Percentiles rank a stretch among this genome's conserved stretches.
phyloP scores from a whole-genome alignment of 371 early-diverging fungal genomes.

The Fennellomyces sp. region DNA sequence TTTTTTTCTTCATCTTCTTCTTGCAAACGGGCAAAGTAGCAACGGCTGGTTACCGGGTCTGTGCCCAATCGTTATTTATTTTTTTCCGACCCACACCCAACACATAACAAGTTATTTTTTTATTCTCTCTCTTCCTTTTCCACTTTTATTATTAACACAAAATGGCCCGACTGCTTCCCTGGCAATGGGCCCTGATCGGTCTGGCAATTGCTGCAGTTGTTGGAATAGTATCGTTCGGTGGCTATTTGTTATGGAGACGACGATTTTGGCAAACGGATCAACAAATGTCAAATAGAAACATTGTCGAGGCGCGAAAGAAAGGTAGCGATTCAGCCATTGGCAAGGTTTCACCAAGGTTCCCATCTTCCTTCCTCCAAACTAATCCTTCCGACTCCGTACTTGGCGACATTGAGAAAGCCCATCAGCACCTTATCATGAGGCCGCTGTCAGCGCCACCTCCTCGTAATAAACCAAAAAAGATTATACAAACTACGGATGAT shows the following conservation, averaged over 20 bases:
- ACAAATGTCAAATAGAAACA: background rate
- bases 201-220: background rate
- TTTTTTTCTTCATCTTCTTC: too few relatives aligned
- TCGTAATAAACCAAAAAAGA: conserved; percentile 3
- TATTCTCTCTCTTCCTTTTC: background rate
- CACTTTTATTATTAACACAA: background rate
- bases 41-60: too few relatives aligned
- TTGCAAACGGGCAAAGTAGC: too few relatives aligned
- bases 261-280: background rate
- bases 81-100: too few relatives aligned
- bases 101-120: too few relatives aligned
- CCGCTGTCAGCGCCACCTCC: conserved; percentile 10
- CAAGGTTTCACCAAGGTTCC: background rate
- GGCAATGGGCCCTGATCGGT: conserved; percentile 16
- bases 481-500: background rate
- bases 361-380: background rate
- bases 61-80: too few relatives aligned
- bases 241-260: background rate
- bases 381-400: background rate
- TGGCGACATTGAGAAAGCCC: background rate
- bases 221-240: background rate
- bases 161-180: conserved; percentile 1
- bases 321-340: background rate
- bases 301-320: background rate
- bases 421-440: conserved; percentile 7